phyloP scores from a whole-genome alignment of 208 protist species.

The Trichomonas vaginalis region DNA sequence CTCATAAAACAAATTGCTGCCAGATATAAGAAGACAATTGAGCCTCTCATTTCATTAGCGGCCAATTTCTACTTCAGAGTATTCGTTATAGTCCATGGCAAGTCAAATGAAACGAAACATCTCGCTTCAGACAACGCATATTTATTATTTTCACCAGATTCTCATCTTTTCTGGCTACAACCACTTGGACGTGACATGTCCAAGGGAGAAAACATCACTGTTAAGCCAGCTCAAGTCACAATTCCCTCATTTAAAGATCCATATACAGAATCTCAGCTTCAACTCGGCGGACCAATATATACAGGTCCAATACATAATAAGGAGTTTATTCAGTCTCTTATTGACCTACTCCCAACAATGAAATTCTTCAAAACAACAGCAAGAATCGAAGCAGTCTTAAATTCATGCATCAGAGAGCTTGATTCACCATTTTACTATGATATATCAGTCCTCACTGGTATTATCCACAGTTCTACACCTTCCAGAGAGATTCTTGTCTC shows the following conservation, averaged over 20 bases:
- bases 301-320: not conserved
- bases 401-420: constrained; percentile 18
- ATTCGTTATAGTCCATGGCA: constrained; percentile 81
- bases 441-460: not conserved
- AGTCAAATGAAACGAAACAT: not conserved
- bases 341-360: not conserved
- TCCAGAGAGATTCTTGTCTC: not conserved
- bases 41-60: constrained; percentile 74
- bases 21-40: constrained; percentile 74
- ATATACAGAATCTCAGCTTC: not conserved
- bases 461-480: not conserved
- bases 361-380: not conserved
- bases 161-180: not conserved
- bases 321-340: not conserved
- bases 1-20: constrained; percentile 58
- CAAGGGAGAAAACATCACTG: not conserved
- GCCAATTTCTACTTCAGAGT: constrained; percentile 98
- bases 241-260: not conserved
- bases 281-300: not conserved
- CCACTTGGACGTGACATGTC: not conserved
- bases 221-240: not conserved
- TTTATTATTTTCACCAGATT: constrained; percentile 10
- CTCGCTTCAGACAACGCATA: not conserved
- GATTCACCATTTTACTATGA: constrained; percentile 1
- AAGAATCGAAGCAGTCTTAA: not conserved